Evolutionary conservation across 306 rosid species (phyloP).

Genomic region (Elaeagnus macrophylla): DNA sequence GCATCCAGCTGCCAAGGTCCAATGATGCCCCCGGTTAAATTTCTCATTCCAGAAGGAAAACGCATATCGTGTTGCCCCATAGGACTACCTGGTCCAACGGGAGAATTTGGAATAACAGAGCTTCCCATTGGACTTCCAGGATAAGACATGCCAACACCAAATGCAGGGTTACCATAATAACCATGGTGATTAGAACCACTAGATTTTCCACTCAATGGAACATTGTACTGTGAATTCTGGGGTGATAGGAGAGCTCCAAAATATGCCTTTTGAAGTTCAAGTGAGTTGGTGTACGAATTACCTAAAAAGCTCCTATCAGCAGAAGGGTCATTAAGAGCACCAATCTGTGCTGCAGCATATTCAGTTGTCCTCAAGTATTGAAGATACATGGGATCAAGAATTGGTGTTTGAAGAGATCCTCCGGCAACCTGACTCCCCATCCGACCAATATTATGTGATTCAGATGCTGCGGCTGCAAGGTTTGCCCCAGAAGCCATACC

Average conservation of each 20-base stretch:
- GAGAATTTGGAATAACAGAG: constrained; percentile 57
- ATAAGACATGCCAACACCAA: constrained; percentile 66
- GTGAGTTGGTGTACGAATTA: constrained; percentile 61
- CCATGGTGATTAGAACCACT: constrained; percentile 66
- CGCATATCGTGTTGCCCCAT: constrained; percentile 74
- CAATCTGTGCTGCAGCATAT: constrained; percentile 74
- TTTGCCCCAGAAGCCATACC: constrained; percentile 47
- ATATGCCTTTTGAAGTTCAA: constrained; percentile 85
- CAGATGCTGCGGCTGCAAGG: constrained; percentile 43
- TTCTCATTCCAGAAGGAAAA: constrained; percentile 78
- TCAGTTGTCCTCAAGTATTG: constrained; percentile 83
- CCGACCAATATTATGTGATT: constrained; percentile 52
- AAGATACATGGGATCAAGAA: constrained; percentile 75
- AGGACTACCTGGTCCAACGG: constrained; percentile 87
- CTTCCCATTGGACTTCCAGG: constrained; percentile 86
- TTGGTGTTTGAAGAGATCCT: constrained; percentile 62
- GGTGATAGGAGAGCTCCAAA: constrained; percentile 59
- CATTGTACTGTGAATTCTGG: constrained; percentile 72
- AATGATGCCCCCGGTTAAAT: constrained; percentile 56
- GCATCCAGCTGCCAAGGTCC: constrained; percentile 76
- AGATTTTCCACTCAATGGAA: constrained; percentile 55
- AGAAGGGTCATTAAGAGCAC: constrained; percentile 65
- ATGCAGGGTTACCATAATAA: constrained; percentile 73
- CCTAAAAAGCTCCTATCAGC: constrained; percentile 60
- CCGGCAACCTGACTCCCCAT: constrained; percentile 67